A percentile compares a stretch with the other conserved stretches of the same genome.
Conservation (phyloP, 2,329 filamentous ascomycete species). For the Paracamarosporium sp. region DNA sequence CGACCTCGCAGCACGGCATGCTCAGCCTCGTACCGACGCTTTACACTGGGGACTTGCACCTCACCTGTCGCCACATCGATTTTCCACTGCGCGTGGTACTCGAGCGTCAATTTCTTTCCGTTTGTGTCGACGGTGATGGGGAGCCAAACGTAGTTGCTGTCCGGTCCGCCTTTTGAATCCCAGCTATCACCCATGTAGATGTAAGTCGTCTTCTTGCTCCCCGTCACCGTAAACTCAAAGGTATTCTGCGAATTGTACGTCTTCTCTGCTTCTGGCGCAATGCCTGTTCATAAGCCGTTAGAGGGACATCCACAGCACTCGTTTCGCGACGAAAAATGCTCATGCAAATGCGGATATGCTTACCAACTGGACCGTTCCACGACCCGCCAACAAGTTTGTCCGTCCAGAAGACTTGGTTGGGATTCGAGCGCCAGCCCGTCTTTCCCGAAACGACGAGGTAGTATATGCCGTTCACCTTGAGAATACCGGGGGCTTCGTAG, state of each 20-base stretch:
- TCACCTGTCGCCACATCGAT: conserved; percentile 48
- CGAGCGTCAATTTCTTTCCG: conserved; percentile 41
- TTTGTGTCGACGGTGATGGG: conserved; percentile 45
- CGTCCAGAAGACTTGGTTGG: conserved; percentile 65
- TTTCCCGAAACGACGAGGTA: conserved; percentile 64
- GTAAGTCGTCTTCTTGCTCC: conserved; percentile 38
- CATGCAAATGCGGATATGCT: background rate
- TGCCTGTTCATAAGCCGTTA: conserved; percentile 53
- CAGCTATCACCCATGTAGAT: conserved; percentile 73
- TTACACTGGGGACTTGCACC: conserved; percentile 36
- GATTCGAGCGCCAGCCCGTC: conserved; percentile 60
- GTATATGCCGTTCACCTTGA: conserved; percentile 64
- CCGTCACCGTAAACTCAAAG: conserved; percentile 57
- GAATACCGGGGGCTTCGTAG: conserved; percentile 65
- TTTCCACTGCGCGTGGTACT: conserved; percentile 52
- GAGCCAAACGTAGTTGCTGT: conserved; percentile 52
- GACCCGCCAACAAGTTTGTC: conserved; percentile 60
- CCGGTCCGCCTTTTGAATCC: conserved; percentile 45
- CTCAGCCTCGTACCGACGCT: conserved; percentile 46
- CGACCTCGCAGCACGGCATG: conserved; percentile 33
- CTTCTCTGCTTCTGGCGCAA: conserved; percentile 59
- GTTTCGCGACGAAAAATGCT: background rate
- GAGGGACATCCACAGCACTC: background rate
- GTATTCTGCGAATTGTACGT: conserved; percentile 66
- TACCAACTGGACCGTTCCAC: conserved; percentile 54